Base-by-base conservation (phyloP, 2,329 filamentous ascomycete genomes). In the Neopestalotiopsis clavispora region DNA sequence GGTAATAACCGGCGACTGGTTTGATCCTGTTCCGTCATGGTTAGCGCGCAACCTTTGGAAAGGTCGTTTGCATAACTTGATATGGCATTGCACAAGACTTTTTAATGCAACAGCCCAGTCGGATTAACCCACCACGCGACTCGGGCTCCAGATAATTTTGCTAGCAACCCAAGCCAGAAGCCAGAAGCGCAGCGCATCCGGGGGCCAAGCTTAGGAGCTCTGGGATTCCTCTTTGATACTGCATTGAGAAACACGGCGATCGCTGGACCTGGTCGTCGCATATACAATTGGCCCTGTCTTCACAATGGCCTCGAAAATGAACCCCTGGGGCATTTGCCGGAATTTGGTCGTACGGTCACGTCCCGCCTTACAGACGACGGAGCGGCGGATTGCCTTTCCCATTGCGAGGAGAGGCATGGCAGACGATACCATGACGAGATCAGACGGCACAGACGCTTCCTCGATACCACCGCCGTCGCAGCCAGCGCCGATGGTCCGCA, bases 301-400 rank as follows among this genome's bases (percentile, higher is more conserved):
- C 69, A 72, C 63, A 42, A 79, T 79, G 77, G 73, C 77, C 56
- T 77, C 76, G 40, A 78, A 76, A 71, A 68, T 78, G 65, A 76
- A 72, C 61, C 77, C 77, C 17, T 76, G 75, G 77, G 67, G 74
- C 40, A 71, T 71, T 23, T 67, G 75, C 45, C 77, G 74, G 56
- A 76, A 72, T 70, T 75, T 79, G 63, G 72, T 73, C 69, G 65
- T 77, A 67, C 76, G 77, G 45, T 73, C 76, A 58, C 75, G 74
- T 68, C 75, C 72, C 17, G 38, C 64, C 30, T 42, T 65, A 13
- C 66, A 56, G 60, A 62, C 64, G 20, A 56, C 69, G 4, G 68
- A 69, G 57, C 69, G 56, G 60, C 70, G 66, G 17, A 45, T 56
- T 3, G 67, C 70, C 2, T 70, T 71, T 56, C 42, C 73, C 57